Evolutionary conservation across 176 grass and related monocot species (phyloP).

Genomic region (Bromus sterilis): DNA sequence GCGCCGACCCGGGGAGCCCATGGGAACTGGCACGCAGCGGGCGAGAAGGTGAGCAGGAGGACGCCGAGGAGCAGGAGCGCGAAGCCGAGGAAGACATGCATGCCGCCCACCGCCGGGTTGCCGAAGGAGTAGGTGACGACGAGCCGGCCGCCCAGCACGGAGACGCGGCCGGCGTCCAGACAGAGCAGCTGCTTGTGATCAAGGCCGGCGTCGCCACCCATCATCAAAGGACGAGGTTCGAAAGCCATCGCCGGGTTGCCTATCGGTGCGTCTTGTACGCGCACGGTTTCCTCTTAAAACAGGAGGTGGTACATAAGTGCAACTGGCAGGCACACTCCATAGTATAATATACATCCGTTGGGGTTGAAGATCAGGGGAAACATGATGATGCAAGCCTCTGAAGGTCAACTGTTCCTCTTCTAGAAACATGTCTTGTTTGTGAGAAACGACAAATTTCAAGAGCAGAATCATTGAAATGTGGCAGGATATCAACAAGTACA

Average conservation of each 20-base stretch:
- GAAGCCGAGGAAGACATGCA: neutral
- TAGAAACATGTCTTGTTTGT: too few relatives aligned
- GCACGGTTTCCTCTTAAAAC: too few relatives aligned
- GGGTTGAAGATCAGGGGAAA: too few relatives aligned
- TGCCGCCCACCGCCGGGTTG: neutral
- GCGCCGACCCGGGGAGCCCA: neutral
- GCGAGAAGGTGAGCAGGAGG: neutral
- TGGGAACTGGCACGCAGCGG: neutral
- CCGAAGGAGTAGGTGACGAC: neutral
- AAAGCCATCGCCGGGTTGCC: neutral
- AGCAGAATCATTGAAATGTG: too few relatives aligned
- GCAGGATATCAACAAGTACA: too few relatives aligned
- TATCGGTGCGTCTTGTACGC: too few relatives aligned
- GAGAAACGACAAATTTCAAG: too few relatives aligned
- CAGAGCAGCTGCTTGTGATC: neutral
- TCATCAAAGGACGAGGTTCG: neutral
- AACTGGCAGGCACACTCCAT: too few relatives aligned
- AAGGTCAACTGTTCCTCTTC: too few relatives aligned
- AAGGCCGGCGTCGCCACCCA: neutral
- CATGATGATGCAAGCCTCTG: too few relatives aligned
- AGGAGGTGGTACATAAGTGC: too few relatives aligned
- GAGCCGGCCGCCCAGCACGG: neutral
- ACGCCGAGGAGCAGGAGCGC: neutral
- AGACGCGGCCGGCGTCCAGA: neutral
- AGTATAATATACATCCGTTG: too few relatives aligned